Conservation (phyloP, 441 rosid species). For the Gossypium aridum region DNA sequence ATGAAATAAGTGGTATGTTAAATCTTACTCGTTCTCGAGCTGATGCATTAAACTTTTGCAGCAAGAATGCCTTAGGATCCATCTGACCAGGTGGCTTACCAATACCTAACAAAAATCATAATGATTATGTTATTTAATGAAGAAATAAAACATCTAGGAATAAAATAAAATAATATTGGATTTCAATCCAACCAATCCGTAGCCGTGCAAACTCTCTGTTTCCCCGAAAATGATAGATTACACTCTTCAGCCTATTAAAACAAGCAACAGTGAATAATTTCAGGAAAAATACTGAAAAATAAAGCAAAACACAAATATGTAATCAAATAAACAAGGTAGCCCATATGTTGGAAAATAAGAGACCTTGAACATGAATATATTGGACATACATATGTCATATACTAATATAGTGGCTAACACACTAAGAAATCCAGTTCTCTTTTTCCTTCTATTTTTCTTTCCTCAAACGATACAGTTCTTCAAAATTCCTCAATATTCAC, state of each 20-base stretch:
- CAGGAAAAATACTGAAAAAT: background rate
- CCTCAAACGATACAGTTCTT: background rate
- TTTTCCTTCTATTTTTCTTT: background rate
- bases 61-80: slow-evolving; percentile 93
- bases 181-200: slow-evolving; percentile 55
- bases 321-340: background rate
- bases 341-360: background rate
- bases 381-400: background rate
- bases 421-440: background rate
- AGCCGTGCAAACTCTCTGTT: slow-evolving; percentile 83
- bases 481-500: background rate
- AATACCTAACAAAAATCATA: slow-evolving; percentile 38
- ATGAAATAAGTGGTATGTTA: background rate
- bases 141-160: background rate
- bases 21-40: slow-evolving; percentile 55
- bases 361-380: background rate
- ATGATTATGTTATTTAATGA: background rate
- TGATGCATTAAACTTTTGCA: slow-evolving; percentile 68
- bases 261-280: background rate
- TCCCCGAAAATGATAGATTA: slow-evolving; percentile 65
- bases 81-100: slow-evolving; percentile 92
- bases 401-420: background rate
- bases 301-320: background rate
- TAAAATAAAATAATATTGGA: background rate
- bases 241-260: slow-evolving; percentile 55